These are phyloP conservation scores for Isoetes engelmannii DNA, from an alignment of 83 land plant species.

Conservation along the genomic window DNA sequence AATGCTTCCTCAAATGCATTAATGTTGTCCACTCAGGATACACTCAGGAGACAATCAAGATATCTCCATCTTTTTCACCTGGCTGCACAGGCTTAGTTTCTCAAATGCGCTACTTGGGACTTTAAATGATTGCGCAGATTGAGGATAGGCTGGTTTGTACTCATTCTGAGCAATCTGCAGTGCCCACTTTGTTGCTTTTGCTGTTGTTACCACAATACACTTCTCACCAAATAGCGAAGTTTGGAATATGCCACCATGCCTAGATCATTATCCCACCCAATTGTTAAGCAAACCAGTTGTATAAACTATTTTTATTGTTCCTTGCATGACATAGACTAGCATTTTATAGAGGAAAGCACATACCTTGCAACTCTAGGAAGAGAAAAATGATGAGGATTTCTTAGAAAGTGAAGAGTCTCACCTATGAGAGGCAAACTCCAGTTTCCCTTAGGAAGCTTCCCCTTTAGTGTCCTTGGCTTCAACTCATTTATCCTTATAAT, in stretches of 20 bases:
- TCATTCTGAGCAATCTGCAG: slow-evolving; percentile 9
- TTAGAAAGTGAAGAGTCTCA: neutral
- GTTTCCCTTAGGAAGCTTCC: neutral
- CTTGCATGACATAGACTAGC: neutral
- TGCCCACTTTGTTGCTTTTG: slow-evolving; percentile 10
- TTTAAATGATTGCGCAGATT: neutral
- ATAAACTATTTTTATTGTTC: neutral
- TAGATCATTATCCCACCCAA: neutral
- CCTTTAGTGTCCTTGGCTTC: neutral
- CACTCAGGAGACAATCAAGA: slow-evolving; percentile 3
- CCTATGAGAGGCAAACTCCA: slow-evolving; percentile 11
- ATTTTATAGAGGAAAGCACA: neutral
- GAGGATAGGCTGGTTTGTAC: slow-evolving; percentile 7
- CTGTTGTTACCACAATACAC: slow-evolving; percentile 9
- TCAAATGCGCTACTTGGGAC: neutral
- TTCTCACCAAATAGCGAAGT: slow-evolving; percentile 10
- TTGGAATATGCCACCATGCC: neutral
- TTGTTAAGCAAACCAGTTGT: neutral
- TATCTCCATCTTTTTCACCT: neutral
- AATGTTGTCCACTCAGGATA: neutral
- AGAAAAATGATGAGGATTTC: slow-evolving; percentile 3
- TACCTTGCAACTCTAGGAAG: neutral
- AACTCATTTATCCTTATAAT: neutral
- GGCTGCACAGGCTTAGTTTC: neutral
- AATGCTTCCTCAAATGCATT: neutral